These are phyloP conservation scores for Raphanus sativus DNA, from an alignment of 345 rosid genomes.

Conservation along the genomic window DNA sequence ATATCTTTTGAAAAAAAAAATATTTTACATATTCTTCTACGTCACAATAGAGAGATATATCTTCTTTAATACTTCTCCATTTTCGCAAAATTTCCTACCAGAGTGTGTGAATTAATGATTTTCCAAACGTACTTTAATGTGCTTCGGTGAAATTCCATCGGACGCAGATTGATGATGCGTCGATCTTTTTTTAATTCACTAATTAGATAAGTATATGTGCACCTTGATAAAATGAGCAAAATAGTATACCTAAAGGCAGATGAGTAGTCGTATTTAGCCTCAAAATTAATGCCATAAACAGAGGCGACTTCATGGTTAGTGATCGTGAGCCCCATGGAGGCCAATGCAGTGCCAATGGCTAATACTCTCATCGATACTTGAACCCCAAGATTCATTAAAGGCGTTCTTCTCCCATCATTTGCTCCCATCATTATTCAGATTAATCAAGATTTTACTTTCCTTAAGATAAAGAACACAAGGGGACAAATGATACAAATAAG, in stretches of 20 bases:
- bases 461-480: neutral
- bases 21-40: neutral
- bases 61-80: neutral
- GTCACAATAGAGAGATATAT: neutral
- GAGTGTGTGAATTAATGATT: neutral
- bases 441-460: slow-evolving; percentile 8
- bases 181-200: neutral
- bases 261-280: slow-evolving; percentile 56
- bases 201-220: neutral
- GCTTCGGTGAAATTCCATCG: neutral
- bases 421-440: slow-evolving; percentile 18
- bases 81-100: neutral
- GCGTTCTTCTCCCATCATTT: slow-evolving; percentile 29
- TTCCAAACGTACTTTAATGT: neutral
- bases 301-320: slow-evolving; percentile 46
- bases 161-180: neutral
- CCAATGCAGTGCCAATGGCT: slow-evolving; percentile 42
- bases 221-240: neutral
- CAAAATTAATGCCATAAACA: slow-evolving; percentile 46
- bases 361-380: slow-evolving; percentile 49
- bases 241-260: slow-evolving; percentile 47
- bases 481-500: slow-evolving; percentile 24
- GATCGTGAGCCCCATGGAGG: slow-evolving; percentile 45
- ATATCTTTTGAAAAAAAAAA: neutral
- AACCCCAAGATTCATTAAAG: slow-evolving; percentile 30